Percentiles rank a stretch among this genome's conserved stretches.
phyloP scores from a whole-genome alignment of 2,329 filamentous ascomycete species.

The Nigrospora sphaerica region DNA sequence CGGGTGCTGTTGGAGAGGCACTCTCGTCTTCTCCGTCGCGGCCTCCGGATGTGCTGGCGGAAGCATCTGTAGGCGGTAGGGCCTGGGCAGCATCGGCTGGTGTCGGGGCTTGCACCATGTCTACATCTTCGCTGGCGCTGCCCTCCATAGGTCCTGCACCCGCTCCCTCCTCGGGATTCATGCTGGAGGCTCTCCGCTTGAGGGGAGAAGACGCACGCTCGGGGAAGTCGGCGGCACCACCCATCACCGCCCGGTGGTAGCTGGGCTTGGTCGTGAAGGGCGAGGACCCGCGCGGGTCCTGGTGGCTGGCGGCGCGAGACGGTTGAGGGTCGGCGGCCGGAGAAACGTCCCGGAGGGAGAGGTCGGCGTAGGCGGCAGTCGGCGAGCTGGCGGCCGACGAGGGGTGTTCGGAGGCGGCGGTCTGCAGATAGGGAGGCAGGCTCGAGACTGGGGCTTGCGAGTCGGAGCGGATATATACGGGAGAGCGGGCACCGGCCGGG shows the following conservation, averaged over 20 bases:
- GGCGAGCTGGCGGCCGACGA: constrained; percentile 53
- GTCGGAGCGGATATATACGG: constrained; percentile 18
- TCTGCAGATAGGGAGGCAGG: constrained; percentile 44
- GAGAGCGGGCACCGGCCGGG: constrained; percentile 26
- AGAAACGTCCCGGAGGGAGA: constrained; percentile 41
- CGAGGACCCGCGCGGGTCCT: constrained; percentile 39
- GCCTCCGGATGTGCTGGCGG: too few relatives aligned
- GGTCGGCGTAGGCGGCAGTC: constrained; percentile 48
- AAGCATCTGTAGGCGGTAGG: too few relatives aligned
- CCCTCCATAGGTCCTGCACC: constrained; percentile 26
- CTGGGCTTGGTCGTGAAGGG: constrained; percentile 38
- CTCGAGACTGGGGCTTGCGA: constrained; percentile 38
- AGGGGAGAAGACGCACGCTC: constrained; percentile 58
- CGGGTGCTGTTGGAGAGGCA: background rate
- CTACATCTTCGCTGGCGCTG: constrained; percentile 35
- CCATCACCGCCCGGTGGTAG: constrained; percentile 48
- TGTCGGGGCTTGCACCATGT: constrained; percentile 30
- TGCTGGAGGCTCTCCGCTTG: constrained; percentile 56
- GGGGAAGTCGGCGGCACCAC: constrained; percentile 48
- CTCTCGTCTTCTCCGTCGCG: too few relatives aligned
- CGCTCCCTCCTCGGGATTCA: constrained; percentile 39
- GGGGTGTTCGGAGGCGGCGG: constrained; percentile 40
- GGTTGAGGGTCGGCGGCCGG: constrained; percentile 32
- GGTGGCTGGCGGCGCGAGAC: constrained; percentile 21
- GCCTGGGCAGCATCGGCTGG: background rate